These are phyloP conservation scores for Lathyrus aphaca DNA, from an alignment of 306 rosid species.

Conservation along the genomic window DNA sequence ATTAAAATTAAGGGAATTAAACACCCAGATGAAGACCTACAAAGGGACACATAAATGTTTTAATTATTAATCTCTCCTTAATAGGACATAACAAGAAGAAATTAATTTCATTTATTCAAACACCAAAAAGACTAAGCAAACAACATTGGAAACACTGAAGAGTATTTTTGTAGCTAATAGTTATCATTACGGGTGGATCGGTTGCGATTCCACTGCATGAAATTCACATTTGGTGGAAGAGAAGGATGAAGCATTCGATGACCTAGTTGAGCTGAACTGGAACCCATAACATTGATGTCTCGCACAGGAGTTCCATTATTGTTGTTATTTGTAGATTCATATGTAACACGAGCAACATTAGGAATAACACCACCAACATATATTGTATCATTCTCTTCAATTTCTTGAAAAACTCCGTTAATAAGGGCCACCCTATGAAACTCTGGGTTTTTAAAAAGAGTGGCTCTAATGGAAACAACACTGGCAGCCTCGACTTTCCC, in stretches of 20 bases:
- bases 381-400: not conserved
- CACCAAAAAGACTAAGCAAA: too few relatives aligned
- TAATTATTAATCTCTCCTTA: too few relatives aligned
- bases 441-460: slow-evolving; percentile 41
- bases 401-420: not conserved
- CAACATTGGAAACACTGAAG: too few relatives aligned
- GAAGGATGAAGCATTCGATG: not conserved
- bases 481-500: slow-evolving; percentile 54
- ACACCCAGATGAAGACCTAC: not conserved
- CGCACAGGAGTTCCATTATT: too few relatives aligned
- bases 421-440: slow-evolving; percentile 33
- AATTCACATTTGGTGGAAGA: not conserved
- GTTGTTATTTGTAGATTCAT: too few relatives aligned
- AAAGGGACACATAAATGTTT: not conserved
- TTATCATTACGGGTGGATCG: too few relatives aligned
- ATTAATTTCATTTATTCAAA: too few relatives aligned
- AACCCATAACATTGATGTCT: too few relatives aligned
- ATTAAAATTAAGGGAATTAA: not conserved
- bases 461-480: slow-evolving; percentile 43
- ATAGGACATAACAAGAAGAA: not conserved
- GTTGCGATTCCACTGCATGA: not conserved
- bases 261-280: not conserved
- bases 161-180: too few relatives aligned
- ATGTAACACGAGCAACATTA: too few relatives aligned
- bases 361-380: too few relatives aligned